Conservation (phyloP, 2,329 filamentous ascomycete species). For the Aspergillus arachidicola region DNA sequence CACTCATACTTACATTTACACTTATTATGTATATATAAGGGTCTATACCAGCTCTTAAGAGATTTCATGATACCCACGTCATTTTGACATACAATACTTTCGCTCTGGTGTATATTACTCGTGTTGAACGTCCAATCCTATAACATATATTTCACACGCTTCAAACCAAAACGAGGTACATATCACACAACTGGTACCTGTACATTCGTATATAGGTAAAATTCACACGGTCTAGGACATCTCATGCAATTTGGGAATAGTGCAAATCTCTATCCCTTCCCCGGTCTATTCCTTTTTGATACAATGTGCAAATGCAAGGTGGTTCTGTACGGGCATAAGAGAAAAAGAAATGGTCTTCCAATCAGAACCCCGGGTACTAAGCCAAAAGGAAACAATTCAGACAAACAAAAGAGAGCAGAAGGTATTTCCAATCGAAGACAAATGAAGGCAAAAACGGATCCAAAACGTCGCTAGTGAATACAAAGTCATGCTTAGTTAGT, state of each 20-base stretch:
- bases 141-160: not conserved
- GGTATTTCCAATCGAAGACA: conserved; percentile 23
- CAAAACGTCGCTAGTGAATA: conserved; percentile 31
- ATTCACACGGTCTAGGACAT: conserved; percentile 11
- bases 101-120: not conserved
- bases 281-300: conserved; percentile 27
- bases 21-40: conserved; percentile 1
- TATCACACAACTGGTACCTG: conserved; percentile 9
- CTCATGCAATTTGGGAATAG: conserved; percentile 10
- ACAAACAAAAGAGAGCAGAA: conserved; percentile 25
- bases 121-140: not conserved
- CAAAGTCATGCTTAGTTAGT: conserved; percentile 30
- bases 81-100: not conserved
- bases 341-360: conserved; percentile 10
- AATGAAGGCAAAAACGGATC: conserved; percentile 19
- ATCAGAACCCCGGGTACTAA: conserved; percentile 12
- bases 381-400: conserved; percentile 11
- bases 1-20: not conserved
- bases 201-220: conserved; percentile 10
- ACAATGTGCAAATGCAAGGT: conserved; percentile 21
- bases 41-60: not conserved
- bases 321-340: conserved; percentile 12
- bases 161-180: not conserved
- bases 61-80: conserved; percentile 18
- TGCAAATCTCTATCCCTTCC: conserved; percentile 9